Evolutionary conservation across 306 rosid species (phyloP), one percentile per base, ranked within the genome.

Genomic region (Betula pendula): DNA sequence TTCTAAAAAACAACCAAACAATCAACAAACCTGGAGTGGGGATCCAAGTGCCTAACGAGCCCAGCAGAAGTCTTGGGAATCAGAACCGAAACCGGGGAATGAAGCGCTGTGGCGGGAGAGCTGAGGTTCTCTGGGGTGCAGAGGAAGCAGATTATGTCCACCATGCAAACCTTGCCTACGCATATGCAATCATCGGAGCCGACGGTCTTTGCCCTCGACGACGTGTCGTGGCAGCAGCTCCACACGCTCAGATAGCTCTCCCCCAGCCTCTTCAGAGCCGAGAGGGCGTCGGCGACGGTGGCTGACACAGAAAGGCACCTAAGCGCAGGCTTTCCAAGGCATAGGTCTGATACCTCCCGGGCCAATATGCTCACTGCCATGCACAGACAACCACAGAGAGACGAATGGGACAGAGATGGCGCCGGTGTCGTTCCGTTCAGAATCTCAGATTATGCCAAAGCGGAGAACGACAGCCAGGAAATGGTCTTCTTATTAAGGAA

Each of bases 281-380:
- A 72, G 70, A 90, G 74, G 4, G 97, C 97, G 58, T 89, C 89
- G 59, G 84, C 87, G 9, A 95, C 68, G 59, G 92, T 88, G 89
- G 91, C 84, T 68, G 83, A 27, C 73, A 74, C 60, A 4, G 88
- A 78, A 8, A 95, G 73, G 2, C 91, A 75, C 77, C 90, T 81
- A 24, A 95, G 84, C 31, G 93, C 80, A 1, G 97, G 98, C 83
- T 95, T 95, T 42, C 97, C 97, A 24, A 95, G 89, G 82, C 97
- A 95, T 16, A 95, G 84, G 71, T 95, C 98, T 9, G 92, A 86
- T 20, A 89, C 77, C 31, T 89, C 90, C 71, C 80, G 88, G 56
- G 82, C 66, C 13, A 81, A 81, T 50, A 92, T 72, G 45, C 82
- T 84, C 48, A 58, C 88, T 79, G 96, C 97, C 98, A 95, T 95